phyloP scores from a whole-genome alignment of 805 yeast species.

The Brettanomyces sp. region DNA sequence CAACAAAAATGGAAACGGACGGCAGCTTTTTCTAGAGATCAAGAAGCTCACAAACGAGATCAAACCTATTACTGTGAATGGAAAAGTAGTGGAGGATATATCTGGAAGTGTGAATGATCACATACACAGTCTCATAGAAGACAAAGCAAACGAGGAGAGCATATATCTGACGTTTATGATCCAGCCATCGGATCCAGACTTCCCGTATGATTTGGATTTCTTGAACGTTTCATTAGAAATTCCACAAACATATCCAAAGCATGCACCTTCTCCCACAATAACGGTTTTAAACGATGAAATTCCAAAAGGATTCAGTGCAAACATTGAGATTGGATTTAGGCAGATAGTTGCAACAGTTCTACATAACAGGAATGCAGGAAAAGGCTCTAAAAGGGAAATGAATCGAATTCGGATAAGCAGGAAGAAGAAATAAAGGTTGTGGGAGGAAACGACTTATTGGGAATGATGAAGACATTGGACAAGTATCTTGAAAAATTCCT shows the following conservation, averaged over 20 bases:
- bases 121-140: slow-evolving; percentile 8
- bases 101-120: slow-evolving; percentile 12
- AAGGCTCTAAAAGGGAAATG: slow-evolving; percentile 1
- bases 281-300: slow-evolving; percentile 56
- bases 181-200: slow-evolving; percentile 62
- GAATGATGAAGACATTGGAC: slow-evolving; percentile 48
- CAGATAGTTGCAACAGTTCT: slow-evolving; percentile 34
- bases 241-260: slow-evolving; percentile 45
- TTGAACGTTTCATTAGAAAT: slow-evolving; percentile 44
- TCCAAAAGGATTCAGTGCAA: slow-evolving; percentile 58
- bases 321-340: slow-evolving; percentile 58
- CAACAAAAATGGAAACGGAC: not conserved
- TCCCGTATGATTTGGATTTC: slow-evolving; percentile 53
- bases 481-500: slow-evolving; percentile 49
- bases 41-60: slow-evolving; percentile 12
- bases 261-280: slow-evolving; percentile 36
- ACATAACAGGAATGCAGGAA: slow-evolving; percentile 13
- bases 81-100: slow-evolving; percentile 14
- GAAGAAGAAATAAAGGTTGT: slow-evolving; percentile 25
- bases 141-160: slow-evolving; percentile 9
- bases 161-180: slow-evolving; percentile 36
- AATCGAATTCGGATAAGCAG: slow-evolving; percentile 4
- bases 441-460: slow-evolving; percentile 41
- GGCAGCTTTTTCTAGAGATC: slow-evolving; percentile 14
- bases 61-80: slow-evolving; percentile 23